phyloP scores from a whole-genome alignment of 306 rosid genomes.

The Spatholobus suberectus region DNA sequence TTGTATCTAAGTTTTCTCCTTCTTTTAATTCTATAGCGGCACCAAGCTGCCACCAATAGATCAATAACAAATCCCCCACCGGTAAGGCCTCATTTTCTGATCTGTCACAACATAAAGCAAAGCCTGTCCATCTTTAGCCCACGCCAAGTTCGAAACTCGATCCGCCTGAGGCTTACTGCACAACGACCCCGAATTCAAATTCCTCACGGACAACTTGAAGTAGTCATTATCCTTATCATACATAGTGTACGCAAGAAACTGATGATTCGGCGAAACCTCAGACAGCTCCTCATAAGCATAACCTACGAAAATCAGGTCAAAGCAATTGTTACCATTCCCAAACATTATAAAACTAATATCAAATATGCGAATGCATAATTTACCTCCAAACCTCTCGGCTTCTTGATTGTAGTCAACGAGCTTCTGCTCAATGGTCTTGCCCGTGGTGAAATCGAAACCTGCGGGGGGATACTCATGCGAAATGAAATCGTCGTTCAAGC shows the following conservation, averaged over 20 bases:
- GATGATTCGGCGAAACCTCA: conserved; percentile 84
- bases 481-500: conserved; percentile 79
- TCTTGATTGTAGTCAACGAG: conserved; percentile 84
- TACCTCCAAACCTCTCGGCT: conserved; percentile 92
- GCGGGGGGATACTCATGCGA: conserved; percentile 82
- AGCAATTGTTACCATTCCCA: conserved; percentile 20
- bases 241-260: conserved; percentile 89
- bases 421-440: conserved; percentile 93
- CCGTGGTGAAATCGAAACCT: conserved; percentile 86
- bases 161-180: conserved; percentile 90
- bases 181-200: conserved; percentile 88
- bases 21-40: background rate
- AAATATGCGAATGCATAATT: background rate
- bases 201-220: conserved; percentile 83
- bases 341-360: background rate
- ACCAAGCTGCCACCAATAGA: background rate
- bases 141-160: conserved; percentile 83
- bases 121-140: conserved; percentile 89
- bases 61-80: conserved; percentile 50
- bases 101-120: conserved; percentile 90
- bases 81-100: conserved; percentile 76
- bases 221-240: conserved; percentile 87
- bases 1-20: background rate
- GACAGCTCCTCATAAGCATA: conserved; percentile 93
- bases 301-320: conserved; percentile 54